Evolutionary conservation across 2,329 filamentous ascomycete species (phyloP).

Genomic region (Fusarium sp.): DNA sequence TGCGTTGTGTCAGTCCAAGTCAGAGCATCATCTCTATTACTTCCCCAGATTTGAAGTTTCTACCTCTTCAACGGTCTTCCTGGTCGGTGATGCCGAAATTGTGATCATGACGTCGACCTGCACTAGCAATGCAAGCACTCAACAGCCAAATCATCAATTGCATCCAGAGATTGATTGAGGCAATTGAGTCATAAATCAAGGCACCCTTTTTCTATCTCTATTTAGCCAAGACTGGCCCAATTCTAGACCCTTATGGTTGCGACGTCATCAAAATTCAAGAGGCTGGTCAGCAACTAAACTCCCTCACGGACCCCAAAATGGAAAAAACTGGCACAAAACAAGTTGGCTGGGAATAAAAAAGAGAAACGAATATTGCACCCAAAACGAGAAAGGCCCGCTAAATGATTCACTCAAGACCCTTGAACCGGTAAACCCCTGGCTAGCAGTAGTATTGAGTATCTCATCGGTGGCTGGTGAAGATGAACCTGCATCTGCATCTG

Average conservation of each 20-base stretch:
- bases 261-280: conserved; percentile 31
- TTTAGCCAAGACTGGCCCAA: conserved; percentile 5
- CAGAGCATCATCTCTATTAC: background rate
- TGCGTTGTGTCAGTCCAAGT: background rate
- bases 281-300: conserved; percentile 20
- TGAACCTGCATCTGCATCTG: background rate
- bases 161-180: background rate
- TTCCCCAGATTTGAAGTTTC: background rate
- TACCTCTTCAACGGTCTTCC: background rate
- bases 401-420: conserved; percentile 5
- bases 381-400: conserved; percentile 5
- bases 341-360: conserved; percentile 22
- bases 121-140: conserved; percentile 40
- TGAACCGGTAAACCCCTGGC: background rate
- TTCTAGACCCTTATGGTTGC: conserved; percentile 9
- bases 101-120: conserved; percentile 24
- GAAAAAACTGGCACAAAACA: conserved; percentile 28
- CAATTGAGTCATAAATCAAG: conserved; percentile 14
- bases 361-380: conserved; percentile 1
- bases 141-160: conserved; percentile 9
- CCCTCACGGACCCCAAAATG: conserved; percentile 8
- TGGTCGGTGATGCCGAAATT: conserved; percentile 25
- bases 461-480: conserved; percentile 1
- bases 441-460: background rate
- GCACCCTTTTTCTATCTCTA: background rate